A percentile compares a stretch with the other conserved stretches of the same genome.
These are phyloP conservation scores for Ilyonectria mors-panacis DNA, from an alignment of 2,329 filamentous ascomycete species.

Conservation along the genomic window DNA sequence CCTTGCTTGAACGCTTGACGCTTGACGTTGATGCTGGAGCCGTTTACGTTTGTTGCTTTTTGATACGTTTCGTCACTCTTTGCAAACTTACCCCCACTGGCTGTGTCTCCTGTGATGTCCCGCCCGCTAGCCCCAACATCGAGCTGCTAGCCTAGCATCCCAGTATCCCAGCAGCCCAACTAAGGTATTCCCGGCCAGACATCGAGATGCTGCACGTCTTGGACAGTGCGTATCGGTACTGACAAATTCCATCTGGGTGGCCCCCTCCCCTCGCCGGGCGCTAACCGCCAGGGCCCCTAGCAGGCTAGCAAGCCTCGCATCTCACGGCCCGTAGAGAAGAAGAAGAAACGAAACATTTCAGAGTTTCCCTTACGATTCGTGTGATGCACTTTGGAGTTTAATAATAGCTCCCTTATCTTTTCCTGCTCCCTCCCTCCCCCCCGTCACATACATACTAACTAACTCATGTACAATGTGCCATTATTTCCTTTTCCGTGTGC, in stretches of 20 bases:
- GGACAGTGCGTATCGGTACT: background rate
- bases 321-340: background rate
- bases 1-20: too few species aligned
- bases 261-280: background rate
- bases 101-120: background rate
- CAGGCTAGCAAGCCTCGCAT: conserved; percentile 8
- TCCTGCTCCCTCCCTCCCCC: background rate
- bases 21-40: too few species aligned
- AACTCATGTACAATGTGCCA: too few species aligned
- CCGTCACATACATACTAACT: too few species aligned
- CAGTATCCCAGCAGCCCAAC: too few species aligned
- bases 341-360: conserved; percentile 7
- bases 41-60: too few species aligned
- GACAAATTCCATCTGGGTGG: background rate
- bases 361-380: background rate
- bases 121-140: too few species aligned
- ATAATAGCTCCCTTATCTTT: background rate
- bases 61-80: too few species aligned
- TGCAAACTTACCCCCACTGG: background rate
- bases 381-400: background rate
- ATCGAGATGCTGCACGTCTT: background rate
- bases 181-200: background rate
- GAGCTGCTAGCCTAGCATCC: too few species aligned
- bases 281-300: background rate
- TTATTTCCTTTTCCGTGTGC: conserved; percentile 9